These are phyloP conservation scores for Candolleomyces aberdarensis DNA, from an alignment of 768 basidiomycete genomes.

Conservation along the genomic window DNA sequence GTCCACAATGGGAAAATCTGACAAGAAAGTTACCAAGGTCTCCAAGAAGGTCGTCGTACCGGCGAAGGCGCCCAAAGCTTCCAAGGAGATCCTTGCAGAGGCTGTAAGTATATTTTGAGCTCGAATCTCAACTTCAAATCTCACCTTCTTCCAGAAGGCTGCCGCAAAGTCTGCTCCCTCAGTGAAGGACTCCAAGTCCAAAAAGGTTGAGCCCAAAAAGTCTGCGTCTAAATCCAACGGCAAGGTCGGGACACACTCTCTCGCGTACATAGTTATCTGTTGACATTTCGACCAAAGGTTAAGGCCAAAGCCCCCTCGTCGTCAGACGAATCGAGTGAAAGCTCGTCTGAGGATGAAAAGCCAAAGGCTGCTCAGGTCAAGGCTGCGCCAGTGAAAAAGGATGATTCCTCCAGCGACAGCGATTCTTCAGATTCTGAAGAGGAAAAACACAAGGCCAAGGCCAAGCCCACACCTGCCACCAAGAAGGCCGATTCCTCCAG, in stretches of 20 bases:
- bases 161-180: slow-evolving; percentile 21
- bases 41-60: slow-evolving; percentile 14
- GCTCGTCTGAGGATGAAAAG: slow-evolving; percentile 51
- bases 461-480: slow-evolving; percentile 5
- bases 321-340: slow-evolving; percentile 23
- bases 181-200: slow-evolving; percentile 29
- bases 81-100: slow-evolving; percentile 20
- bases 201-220: slow-evolving; percentile 16
- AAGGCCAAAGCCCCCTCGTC: slow-evolving; percentile 12
- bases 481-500: slow-evolving; percentile 14
- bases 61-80: slow-evolving; percentile 19
- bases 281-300: background rate
- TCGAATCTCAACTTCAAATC: background rate
- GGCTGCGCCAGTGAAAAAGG: slow-evolving; percentile 35
- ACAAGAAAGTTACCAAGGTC: slow-evolving; percentile 39
- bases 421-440: slow-evolving; percentile 23
- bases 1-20: slow-evolving; percentile 42
- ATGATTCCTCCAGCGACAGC: slow-evolving; percentile 33
- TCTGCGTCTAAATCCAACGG: slow-evolving; percentile 3
- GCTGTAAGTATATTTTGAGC: background rate
- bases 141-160: background rate
- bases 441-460: slow-evolving; percentile 1
- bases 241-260: slow-evolving; percentile 1
- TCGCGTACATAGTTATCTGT: background rate
- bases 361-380: slow-evolving; percentile 54